These are phyloP conservation scores for Viola odorata DNA, from an alignment of 345 rosid species.

Conservation along the genomic window DNA sequence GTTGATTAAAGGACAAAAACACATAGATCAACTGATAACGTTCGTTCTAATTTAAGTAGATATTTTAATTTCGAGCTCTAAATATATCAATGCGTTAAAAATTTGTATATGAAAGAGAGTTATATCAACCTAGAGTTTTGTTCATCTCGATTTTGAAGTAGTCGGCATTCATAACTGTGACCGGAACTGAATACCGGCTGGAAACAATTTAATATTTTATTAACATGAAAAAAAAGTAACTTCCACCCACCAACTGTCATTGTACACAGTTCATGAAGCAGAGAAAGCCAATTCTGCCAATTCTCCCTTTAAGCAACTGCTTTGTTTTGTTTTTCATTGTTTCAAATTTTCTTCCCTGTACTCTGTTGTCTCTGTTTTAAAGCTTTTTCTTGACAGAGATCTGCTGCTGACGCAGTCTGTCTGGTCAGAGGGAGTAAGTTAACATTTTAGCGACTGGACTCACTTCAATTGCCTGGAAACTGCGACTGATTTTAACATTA, in stretches of 20 bases:
- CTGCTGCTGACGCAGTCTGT: slow-evolving; percentile 13
- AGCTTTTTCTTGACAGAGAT: slow-evolving; percentile 17
- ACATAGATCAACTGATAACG: too few relatives aligned
- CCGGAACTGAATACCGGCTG: too few relatives aligned
- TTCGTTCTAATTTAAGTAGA: too few relatives aligned
- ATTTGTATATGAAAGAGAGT: too few relatives aligned
- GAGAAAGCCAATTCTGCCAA: slow-evolving; percentile 1
- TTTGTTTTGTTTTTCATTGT: not conserved
- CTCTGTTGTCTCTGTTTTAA: slow-evolving; percentile 6
- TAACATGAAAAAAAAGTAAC: slow-evolving; percentile 20
- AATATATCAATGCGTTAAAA: too few relatives aligned
- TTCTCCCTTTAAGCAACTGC: slow-evolving; percentile 1
- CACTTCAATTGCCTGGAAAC: slow-evolving; percentile 2
- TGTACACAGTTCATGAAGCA: slow-evolving; percentile 9
- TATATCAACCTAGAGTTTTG: too few relatives aligned
- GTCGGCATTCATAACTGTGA: too few relatives aligned
- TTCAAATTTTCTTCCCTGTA: slow-evolving; percentile 3
- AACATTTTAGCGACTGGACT: slow-evolving; percentile 10
- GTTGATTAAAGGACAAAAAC: not conserved
- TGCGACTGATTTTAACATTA: slow-evolving; percentile 11
- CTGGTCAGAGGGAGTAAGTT: not conserved
- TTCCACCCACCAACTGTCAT: slow-evolving; percentile 25
- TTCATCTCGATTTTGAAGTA: too few relatives aligned
- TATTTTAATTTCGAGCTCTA: too few relatives aligned
- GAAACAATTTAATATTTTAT: not conserved